These are phyloP conservation scores for Elaeagnus macrophylla DNA, from an alignment of 306 rosid species.

Conservation along the genomic window DNA sequence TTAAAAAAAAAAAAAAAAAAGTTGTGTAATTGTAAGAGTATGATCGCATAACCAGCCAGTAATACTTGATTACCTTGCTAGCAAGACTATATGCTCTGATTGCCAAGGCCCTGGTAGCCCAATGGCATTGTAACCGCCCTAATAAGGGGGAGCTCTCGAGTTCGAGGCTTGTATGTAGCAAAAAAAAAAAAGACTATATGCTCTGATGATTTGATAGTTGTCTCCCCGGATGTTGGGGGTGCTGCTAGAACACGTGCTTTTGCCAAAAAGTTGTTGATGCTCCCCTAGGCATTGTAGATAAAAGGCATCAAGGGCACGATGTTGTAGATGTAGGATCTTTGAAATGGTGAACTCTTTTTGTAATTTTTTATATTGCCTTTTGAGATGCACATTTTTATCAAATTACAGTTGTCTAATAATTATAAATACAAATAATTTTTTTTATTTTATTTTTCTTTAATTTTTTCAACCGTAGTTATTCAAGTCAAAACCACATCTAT, in stretches of 20 bases:
- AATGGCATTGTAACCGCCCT: too few species aligned
- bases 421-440: too few species aligned
- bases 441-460: too few species aligned
- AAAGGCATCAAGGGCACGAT: conserved; percentile 90
- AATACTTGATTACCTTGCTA: conserved; percentile 98
- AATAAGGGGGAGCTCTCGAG: too few species aligned
- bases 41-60: conserved; percentile 79
- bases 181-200: too few species aligned
- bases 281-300: conserved; percentile 95
- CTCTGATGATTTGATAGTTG: conserved; percentile 93
- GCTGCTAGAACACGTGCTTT: conserved; percentile 98
- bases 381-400: neutral
- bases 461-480: too few species aligned
- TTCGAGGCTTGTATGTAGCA: too few species aligned
- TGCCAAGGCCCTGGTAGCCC: too few species aligned
- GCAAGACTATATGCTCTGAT: conserved; percentile 88
- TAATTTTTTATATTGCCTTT: neutral
- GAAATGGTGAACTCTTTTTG: neutral
- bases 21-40: too few species aligned
- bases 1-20: too few species aligned
- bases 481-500: too few species aligned
- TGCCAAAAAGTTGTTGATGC: conserved; percentile 94
- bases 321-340: conserved; percentile 61
- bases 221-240: conserved; percentile 99
- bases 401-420: too few species aligned